These are phyloP conservation scores for Tulasnella sp. DNA, from an alignment of 768 basidiomycete species.

Conservation along the genomic window DNA sequence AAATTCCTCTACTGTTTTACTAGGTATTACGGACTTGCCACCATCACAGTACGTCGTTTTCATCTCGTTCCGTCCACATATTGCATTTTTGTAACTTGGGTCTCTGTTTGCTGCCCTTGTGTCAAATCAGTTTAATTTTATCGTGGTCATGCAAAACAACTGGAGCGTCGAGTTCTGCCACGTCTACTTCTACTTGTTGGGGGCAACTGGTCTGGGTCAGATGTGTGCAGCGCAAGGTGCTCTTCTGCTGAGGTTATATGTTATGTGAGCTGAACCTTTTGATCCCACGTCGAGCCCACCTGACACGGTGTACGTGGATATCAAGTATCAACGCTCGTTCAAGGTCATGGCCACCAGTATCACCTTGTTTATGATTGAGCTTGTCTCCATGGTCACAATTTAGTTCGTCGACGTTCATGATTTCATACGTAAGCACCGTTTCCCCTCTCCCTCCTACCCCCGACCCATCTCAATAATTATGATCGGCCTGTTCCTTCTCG, in stretches of 20 bases:
- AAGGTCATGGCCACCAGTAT: neutral
- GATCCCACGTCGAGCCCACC: too few relatives aligned
- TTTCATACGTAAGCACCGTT: neutral
- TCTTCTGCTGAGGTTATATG: neutral
- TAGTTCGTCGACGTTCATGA: neutral
- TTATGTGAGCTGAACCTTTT: neutral
- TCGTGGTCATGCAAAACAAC: neutral
- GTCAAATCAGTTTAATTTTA: neutral
- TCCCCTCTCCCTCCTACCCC: too few relatives aligned
- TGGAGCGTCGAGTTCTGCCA: neutral
- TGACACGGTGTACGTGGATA: too few relatives aligned
- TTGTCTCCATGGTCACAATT: neutral
- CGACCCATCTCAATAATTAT: too few relatives aligned
- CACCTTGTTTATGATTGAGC: neutral
- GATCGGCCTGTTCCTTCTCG: too few relatives aligned
- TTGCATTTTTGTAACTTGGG: neutral
- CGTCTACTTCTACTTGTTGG: neutral
- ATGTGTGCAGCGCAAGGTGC: neutral
- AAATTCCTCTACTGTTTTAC: slow-evolving; percentile 10
- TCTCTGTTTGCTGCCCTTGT: too few relatives aligned
- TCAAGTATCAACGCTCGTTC: neutral
- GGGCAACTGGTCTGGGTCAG: neutral
- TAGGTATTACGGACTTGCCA: slow-evolving; percentile 6
- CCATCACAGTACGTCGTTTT: neutral
- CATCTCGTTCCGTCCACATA: neutral